Base-by-base conservation (phyloP, 2,329 filamentous ascomycete genomes). In the Aureobasidium sp. region DNA sequence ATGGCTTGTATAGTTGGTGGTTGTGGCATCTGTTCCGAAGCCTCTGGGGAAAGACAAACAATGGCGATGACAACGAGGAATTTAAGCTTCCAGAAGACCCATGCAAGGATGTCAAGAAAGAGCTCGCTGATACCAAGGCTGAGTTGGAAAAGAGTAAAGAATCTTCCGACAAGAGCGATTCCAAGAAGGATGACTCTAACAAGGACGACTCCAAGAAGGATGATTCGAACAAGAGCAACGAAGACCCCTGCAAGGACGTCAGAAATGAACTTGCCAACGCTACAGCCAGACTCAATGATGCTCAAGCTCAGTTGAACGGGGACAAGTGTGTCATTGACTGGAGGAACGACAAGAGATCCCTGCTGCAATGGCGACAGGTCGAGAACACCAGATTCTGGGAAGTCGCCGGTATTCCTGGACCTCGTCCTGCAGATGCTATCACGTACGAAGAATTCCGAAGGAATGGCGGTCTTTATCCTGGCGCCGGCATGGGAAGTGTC, bases 61-160 rank as follows among this genome's bases (percentile, higher is more conserved):
- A 11, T 9, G 14, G 25, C 4, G 3, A 31, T 11, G 27, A 15
- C 2, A n/a, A 5, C 12, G 47, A 25, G 15, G 53, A 45, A 15
- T 22, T 22, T 3, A 8, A 14, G 20, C 14, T 5, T 6, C 12
- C 44, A 8, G 27, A 29, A 5, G 53, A 56, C n/a, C 53, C 53
- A 34, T 56, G 39, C 27, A 34, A 7, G 8, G 39, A 56, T 44
- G 53, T 58, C 55, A 58, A 58, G 42, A 42, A 58, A 34, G 55
- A 48, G 11, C 42, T 58, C 8, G 55, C 29, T 5, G 27, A 48
- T 9, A 29, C 34, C 9, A 36, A 31, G 44, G n/a, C 42, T n/a
- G 14, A 48, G 12, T 22, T 47, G 25, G 31, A 42, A 5, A 14
- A 44, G 29, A 11, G 22, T 6, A 22, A 31, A 9, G 47, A 7